Evolutionary conservation across 345 rosid species (phyloP).

Genomic region (Salix caprea): DNA sequence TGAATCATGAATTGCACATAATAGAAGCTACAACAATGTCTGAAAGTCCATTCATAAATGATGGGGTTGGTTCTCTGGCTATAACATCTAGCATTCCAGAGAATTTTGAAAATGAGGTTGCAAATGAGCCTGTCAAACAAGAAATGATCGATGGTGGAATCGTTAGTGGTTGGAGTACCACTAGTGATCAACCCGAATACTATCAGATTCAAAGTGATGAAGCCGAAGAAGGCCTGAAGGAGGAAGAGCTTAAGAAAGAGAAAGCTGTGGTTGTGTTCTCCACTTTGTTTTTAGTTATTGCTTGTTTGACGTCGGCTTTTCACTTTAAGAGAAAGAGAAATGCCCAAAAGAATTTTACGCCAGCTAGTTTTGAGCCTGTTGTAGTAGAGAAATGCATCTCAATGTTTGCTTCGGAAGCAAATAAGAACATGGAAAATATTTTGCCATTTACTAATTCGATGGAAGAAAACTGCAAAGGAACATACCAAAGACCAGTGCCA

Average conservation of each 20-base stretch:
- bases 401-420: constrained; percentile 3
- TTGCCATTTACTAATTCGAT: constrained; percentile 4
- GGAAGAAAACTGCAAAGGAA: constrained; percentile 13
- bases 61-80: not conserved
- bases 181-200: not conserved
- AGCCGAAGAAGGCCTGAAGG: constrained; percentile 1
- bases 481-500: constrained; percentile 29
- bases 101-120: constrained; percentile 4
- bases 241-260: constrained; percentile 7
- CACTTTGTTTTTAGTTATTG: constrained; percentile 14
- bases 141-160: constrained; percentile 4
- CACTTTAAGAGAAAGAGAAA: constrained; percentile 13
- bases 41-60: constrained; percentile 1
- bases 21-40: not conserved
- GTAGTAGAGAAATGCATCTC: not conserved
- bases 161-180: not conserved
- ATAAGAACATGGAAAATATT: not conserved
- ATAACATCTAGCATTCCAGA: not conserved
- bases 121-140: constrained; percentile 6
- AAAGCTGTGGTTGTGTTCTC: constrained; percentile 9
- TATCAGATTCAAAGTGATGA: constrained; percentile 7
- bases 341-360: not conserved
- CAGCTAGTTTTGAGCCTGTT: not conserved
- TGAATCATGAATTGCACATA: constrained; percentile 5
- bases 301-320: constrained; percentile 10